Evolutionary conservation across 768 basidiomycete genomes (phyloP), one percentile per base, ranked within the genome.

Genomic region (Phylloporus rhodoxanthus): DNA sequence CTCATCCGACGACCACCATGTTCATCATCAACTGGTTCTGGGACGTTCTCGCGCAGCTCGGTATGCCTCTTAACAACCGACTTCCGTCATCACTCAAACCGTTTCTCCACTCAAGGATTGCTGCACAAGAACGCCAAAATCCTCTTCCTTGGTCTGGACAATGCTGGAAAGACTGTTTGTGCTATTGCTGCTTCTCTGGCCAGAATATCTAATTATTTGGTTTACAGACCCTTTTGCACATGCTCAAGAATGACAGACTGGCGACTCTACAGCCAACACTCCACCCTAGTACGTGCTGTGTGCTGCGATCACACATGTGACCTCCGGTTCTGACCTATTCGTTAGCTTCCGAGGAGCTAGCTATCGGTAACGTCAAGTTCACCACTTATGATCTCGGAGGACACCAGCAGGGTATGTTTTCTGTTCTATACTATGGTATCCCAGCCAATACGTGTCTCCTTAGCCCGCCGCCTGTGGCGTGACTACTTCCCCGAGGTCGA

Each of bases 401-500:
- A 66, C 96, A 98, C 74, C 85, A 87, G 68, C 95, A 97, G 68
- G 93, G 93, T 91, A 48, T 52, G 75, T 26, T 46, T 47, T 51
- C 28, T 39, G 34, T 13, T 43, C 19, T 19, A 8, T 30, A 38
- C 21, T 39, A 23, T 14, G 13, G 4, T n/a, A 23, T 46, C 33
- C 37, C 25, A 3, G 36, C 3, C 10, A 11, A 47, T 32, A 37
- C 48, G 25, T 32, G 26, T 37, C 21, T 23, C 23, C 33, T 17
- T 60, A 82, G 96, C 96, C 47, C 94, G 96, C 59, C 91, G 96
- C 58, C 85, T 98, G 67, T 99, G 96, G 96, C 84, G 93, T 51
- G 94, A 99, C 71, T 99, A 98, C 75, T 98, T 99, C 84, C 96
- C 96, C 43, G 96, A 98, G 70, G 96, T 98, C 37, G 93, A 99